Percentiles rank a stretch among this genome's conserved stretches.
phyloP scores from a whole-genome alignment of 345 rosid genomes.

The Euclidium syriacum region DNA sequence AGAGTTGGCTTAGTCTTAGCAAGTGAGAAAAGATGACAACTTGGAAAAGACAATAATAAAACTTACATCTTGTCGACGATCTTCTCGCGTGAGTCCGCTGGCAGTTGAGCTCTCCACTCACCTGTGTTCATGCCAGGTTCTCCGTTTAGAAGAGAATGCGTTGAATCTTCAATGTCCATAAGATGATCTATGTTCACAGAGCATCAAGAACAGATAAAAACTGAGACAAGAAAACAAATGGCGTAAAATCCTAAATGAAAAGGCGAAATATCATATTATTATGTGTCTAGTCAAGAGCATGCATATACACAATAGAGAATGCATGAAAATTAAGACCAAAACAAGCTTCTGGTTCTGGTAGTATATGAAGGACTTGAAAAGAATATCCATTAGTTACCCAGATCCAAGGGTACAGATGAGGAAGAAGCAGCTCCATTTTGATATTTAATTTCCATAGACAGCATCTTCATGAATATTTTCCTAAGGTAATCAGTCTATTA shows the following conservation, averaged over 20 bases:
- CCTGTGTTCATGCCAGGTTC: conserved; percentile 35
- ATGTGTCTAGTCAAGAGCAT: too few species aligned
- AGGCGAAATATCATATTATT: too few species aligned
- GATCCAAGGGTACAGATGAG: too few species aligned
- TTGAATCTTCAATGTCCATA: conserved; percentile 32
- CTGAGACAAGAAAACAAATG: too few species aligned
- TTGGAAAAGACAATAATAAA: neutral
- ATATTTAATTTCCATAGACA: conserved; percentile 58
- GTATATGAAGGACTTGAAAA: too few species aligned
- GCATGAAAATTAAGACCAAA: too few species aligned
- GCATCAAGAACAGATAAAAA: too few species aligned
- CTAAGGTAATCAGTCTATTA: conserved; percentile 55
- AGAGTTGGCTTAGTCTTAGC: neutral
- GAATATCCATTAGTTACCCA: too few species aligned
- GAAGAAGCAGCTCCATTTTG: too few species aligned
- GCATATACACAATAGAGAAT: too few species aligned
- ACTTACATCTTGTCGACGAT: conserved; percentile 43
- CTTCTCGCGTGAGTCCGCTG: conserved; percentile 38
- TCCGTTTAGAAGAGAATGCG: conserved; percentile 24
- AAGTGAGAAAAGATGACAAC: neutral
- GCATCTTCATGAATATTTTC: conserved; percentile 68
- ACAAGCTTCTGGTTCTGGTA: too few species aligned
- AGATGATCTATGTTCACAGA: neutral
- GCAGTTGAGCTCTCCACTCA: conserved; percentile 55
- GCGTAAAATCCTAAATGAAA: too few species aligned